Conservation (phyloP, 179 eudicot genomes). For the Patellifolia procumbens region DNA sequence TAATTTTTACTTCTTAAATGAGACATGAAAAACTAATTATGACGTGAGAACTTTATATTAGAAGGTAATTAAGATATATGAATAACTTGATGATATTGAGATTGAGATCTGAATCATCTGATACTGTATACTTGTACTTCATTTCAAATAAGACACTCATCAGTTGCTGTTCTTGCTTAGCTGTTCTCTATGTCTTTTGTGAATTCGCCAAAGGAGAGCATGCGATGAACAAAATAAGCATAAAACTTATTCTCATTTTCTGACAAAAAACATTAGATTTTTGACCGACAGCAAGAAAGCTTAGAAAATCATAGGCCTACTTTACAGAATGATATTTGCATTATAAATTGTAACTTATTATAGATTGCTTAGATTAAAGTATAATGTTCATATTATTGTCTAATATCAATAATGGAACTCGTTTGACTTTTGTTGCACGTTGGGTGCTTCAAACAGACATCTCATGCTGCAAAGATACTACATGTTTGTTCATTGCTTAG, state of each 20-base stretch:
- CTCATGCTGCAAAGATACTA: background rate
- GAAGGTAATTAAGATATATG: background rate
- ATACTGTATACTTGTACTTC: background rate
- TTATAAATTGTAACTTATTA: constrained; percentile 2
- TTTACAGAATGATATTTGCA: background rate
- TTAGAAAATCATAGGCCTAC: background rate
- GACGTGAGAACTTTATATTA: background rate
- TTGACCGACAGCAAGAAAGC: constrained; percentile 22
- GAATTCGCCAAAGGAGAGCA: constrained; percentile 6
- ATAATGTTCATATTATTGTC: constrained; percentile 10
- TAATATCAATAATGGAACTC: background rate
- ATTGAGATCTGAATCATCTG: constrained; percentile 26
- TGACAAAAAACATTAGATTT: constrained; percentile 1
- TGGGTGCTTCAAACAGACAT: background rate
- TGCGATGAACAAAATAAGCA: constrained; percentile 12
- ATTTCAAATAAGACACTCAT: constrained; percentile 12
- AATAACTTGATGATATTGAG: background rate
- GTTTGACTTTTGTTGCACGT: constrained; percentile 7
- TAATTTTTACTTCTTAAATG: background rate
- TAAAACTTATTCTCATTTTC: constrained; percentile 6
- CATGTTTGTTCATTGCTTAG: background rate
- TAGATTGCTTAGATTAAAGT: constrained; percentile 18
- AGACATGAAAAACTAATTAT: background rate
- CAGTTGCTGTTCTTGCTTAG: constrained; percentile 11
- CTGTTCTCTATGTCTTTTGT: constrained; percentile 15